phyloP scores from a whole-genome alignment of 1,284 basidiomycete species.

The Apiotrichum sp. region DNA sequence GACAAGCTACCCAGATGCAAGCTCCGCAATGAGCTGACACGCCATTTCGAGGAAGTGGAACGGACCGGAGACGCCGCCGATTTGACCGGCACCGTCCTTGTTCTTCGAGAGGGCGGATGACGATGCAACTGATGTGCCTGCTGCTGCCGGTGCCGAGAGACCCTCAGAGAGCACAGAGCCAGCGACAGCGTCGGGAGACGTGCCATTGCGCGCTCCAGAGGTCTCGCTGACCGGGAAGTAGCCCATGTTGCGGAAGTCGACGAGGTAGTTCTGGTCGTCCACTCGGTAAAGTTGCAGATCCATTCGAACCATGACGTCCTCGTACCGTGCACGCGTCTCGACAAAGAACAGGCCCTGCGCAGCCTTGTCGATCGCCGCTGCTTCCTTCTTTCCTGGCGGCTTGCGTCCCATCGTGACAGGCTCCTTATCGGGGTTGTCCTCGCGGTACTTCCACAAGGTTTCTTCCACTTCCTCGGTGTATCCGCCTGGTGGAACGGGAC shows the following conservation, averaged over 20 bases:
- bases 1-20: constrained; percentile 29
- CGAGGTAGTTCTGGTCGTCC: constrained; percentile 91
- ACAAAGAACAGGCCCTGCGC: constrained; percentile 76
- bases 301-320: constrained; percentile 91
- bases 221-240: constrained; percentile 59
- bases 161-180: not conserved
- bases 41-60: constrained; percentile 97
- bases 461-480: constrained; percentile 40
- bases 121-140: not conserved
- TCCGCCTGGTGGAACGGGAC: constrained; percentile 41
- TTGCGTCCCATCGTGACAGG: constrained; percentile 30
- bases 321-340: constrained; percentile 82
- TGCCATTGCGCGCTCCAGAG: constrained; percentile 55
- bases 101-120: constrained; percentile 2
- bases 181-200: constrained; percentile 51
- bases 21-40: constrained; percentile 55
- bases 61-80: constrained; percentile 73
- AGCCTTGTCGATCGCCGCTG: constrained; percentile 49
- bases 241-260: constrained; percentile 96
- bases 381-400: constrained; percentile 46
- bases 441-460: constrained; percentile 50
- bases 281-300: constrained; percentile 95
- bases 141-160: not conserved
- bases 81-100: constrained; percentile 48
- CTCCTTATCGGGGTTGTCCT: constrained; percentile 29